Conservation (phyloP, 257 asterid species). For the Vinca minor region DNA sequence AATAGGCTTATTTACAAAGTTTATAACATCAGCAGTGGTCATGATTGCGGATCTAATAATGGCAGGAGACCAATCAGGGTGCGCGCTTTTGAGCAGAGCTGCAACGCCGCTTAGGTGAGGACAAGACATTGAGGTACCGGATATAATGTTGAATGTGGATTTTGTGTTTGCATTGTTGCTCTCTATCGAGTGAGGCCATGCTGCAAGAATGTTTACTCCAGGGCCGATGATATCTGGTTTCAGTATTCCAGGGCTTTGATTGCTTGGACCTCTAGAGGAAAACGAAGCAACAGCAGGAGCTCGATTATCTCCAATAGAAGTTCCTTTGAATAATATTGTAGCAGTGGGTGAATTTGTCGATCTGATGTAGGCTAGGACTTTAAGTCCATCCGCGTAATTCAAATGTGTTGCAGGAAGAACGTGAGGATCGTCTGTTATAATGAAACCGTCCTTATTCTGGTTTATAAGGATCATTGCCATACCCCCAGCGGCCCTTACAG, state of each 20-base stretch:
- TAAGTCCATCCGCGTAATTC: background rate
- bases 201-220: constrained; percentile 18
- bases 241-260: constrained; percentile 6
- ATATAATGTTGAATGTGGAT: constrained; percentile 5
- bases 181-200: constrained; percentile 14
- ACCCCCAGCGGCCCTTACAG: constrained; percentile 14
- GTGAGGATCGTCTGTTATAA: background rate
- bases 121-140: constrained; percentile 21
- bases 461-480: constrained; percentile 14
- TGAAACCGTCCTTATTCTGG: background rate
- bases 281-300: constrained; percentile 15
- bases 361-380: background rate
- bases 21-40: constrained; percentile 13
- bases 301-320: constrained; percentile 2
- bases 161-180: background rate
- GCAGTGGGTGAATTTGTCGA: constrained; percentile 8
- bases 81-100: constrained; percentile 19
- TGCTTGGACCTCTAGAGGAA: constrained; percentile 17
- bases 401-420: constrained; percentile 9
- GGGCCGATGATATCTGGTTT: constrained; percentile 20
- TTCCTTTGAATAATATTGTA: constrained; percentile 6
- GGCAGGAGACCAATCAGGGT: constrained; percentile 20
- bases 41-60: constrained; percentile 16
- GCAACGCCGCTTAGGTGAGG: constrained; percentile 19
- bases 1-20: constrained; percentile 5